Conservation (phyloP, 2,329 filamentous ascomycete genomes). For the Graphiopsis chlorocephala region DNA sequence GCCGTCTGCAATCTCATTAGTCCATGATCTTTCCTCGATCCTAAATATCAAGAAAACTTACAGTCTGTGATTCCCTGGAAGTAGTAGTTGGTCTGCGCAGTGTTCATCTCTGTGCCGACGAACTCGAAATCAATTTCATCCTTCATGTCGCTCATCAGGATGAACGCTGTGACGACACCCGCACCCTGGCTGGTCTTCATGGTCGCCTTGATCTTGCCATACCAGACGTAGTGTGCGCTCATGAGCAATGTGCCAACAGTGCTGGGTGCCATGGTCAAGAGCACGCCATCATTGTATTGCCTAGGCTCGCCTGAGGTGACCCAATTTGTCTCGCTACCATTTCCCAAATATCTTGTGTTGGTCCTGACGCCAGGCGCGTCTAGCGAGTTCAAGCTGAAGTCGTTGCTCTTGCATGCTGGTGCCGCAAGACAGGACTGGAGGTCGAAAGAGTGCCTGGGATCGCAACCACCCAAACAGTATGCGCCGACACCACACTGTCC, state of each 20-base stretch:
- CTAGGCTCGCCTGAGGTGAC: slow-evolving; percentile 77
- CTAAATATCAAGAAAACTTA: slow-evolving; percentile 51
- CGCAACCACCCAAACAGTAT: slow-evolving; percentile 93
- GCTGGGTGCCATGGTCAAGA: slow-evolving; percentile 85
- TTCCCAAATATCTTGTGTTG: slow-evolving; percentile 82
- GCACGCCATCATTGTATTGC: slow-evolving; percentile 60
- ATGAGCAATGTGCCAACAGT: slow-evolving; percentile 86
- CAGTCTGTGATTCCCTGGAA: slow-evolving; percentile 90
- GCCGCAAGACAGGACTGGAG: slow-evolving; percentile 82
- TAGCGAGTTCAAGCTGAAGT: slow-evolving; percentile 70
- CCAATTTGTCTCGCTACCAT: slow-evolving; percentile 79
- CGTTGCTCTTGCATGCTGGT: slow-evolving; percentile 74
- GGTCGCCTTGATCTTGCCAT: slow-evolving; percentile 83
- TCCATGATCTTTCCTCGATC: not conserved
- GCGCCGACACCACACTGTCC: slow-evolving; percentile 89
- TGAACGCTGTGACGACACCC: slow-evolving; percentile 96
- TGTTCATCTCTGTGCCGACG: slow-evolving; percentile 72
- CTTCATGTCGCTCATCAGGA: slow-evolving; percentile 90
- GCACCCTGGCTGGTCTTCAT: slow-evolving; percentile 79
- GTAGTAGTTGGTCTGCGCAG: slow-evolving; percentile 93
- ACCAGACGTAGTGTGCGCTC: slow-evolving; percentile 89
- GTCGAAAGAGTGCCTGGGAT: slow-evolving; percentile 77
- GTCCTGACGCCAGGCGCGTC: slow-evolving; percentile 59
- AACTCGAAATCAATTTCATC: slow-evolving; percentile 99
- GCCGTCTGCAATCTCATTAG: slow-evolving; percentile 55